A percentile compares a stretch with the other conserved stretches of the same genome.
These are phyloP conservation scores for Wickerhamomyces sp. DNA, from an alignment of 1,139 yeast genomes.

Conservation along the genomic window DNA sequence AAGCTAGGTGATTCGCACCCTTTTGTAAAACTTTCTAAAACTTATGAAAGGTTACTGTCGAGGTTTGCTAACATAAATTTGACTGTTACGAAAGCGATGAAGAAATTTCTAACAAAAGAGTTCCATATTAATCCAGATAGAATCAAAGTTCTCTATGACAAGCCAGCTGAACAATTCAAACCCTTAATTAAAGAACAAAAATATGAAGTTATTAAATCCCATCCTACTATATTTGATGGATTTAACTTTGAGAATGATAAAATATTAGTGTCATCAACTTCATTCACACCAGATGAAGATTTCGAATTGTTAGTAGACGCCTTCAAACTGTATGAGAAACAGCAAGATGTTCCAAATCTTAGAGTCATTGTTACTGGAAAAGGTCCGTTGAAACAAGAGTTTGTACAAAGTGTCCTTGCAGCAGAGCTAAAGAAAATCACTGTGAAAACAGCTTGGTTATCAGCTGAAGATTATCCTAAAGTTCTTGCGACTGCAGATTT, in stretches of 20 bases:
- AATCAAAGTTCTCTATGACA: slow-evolving; percentile 58
- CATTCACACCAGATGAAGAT: slow-evolving; percentile 96
- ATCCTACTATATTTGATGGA: slow-evolving; percentile 36
- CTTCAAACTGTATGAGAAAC: slow-evolving; percentile 54
- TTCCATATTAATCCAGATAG: slow-evolving; percentile 40
- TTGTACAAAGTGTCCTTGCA: slow-evolving; percentile 41
- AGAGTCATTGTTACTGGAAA: slow-evolving; percentile 84
- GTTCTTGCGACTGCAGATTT: slow-evolving; percentile 75
- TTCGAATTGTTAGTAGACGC: slow-evolving; percentile 67
- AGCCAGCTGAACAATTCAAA: slow-evolving; percentile 66
- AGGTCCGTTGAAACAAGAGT: slow-evolving; percentile 69
- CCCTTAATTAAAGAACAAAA: slow-evolving; percentile 39
- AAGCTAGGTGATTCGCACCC: slow-evolving; percentile 49
- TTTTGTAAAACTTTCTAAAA: slow-evolving; percentile 53
- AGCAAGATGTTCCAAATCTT: slow-evolving; percentile 41
- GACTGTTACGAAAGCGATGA: slow-evolving; percentile 80
- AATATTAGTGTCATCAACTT: slow-evolving; percentile 77
- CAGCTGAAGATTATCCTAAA: slow-evolving; percentile 74
- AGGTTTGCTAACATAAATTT: slow-evolving; percentile 63
- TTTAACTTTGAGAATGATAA: slow-evolving; percentile 42
- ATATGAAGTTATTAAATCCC: slow-evolving; percentile 33
- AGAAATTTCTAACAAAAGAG: slow-evolving; percentile 46
- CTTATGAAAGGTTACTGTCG: slow-evolving; percentile 58
- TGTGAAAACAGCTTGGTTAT: slow-evolving; percentile 70
- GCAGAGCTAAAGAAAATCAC: slow-evolving; percentile 44